These are phyloP conservation scores for Colletotrichum navitas DNA, from an alignment of 2,329 filamentous ascomycete genomes.

Conservation along the genomic window DNA sequence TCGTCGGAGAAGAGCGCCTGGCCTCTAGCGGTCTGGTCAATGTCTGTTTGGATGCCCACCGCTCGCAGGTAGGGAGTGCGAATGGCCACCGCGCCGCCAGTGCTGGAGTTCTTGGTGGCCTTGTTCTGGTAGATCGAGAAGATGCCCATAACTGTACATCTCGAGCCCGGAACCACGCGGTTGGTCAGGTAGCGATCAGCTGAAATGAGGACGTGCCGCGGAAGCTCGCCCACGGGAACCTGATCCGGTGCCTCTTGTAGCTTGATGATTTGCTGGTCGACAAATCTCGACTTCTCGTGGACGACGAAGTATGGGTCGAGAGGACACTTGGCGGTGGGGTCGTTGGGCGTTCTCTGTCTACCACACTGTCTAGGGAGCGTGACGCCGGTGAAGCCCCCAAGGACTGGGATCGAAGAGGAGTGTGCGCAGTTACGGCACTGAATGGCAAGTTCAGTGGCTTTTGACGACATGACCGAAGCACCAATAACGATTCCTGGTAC, in stretches of 20 bases:
- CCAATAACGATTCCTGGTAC: constrained; percentile 98
- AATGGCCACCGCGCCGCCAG: constrained; percentile 88
- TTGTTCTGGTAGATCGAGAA: constrained; percentile 99
- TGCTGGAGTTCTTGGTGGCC: constrained; percentile 79
- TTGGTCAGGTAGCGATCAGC: constrained; percentile 98
- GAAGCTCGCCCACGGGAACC: constrained; percentile 95
- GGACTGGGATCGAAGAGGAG: constrained; percentile 76
- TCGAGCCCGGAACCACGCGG: constrained; percentile 91
- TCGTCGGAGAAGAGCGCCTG: constrained; percentile 89
- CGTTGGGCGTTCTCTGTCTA: constrained; percentile 72
- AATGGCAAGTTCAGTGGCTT: constrained; percentile 87
- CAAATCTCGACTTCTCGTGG: constrained; percentile 93
- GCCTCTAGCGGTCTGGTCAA: constrained; percentile 90
- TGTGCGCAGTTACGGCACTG: constrained; percentile 90
- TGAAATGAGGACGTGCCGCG: constrained; percentile 93
- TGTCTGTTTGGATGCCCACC: constrained; percentile 90
- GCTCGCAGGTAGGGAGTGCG: constrained; percentile 94
- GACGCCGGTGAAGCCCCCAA: constrained; percentile 89
- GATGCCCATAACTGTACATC: constrained; percentile 95
- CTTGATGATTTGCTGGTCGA: constrained; percentile 98
- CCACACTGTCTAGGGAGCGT: constrained; percentile 85
- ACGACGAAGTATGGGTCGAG: constrained; percentile 96
- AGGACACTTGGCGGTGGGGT: constrained; percentile 81
- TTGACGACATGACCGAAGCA: constrained; percentile 95
- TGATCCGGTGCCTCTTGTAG: constrained; percentile 97